Conservation (phyloP, 495 filamentous ascomycete genomes). For the Neurospora hispaniola region DNA sequence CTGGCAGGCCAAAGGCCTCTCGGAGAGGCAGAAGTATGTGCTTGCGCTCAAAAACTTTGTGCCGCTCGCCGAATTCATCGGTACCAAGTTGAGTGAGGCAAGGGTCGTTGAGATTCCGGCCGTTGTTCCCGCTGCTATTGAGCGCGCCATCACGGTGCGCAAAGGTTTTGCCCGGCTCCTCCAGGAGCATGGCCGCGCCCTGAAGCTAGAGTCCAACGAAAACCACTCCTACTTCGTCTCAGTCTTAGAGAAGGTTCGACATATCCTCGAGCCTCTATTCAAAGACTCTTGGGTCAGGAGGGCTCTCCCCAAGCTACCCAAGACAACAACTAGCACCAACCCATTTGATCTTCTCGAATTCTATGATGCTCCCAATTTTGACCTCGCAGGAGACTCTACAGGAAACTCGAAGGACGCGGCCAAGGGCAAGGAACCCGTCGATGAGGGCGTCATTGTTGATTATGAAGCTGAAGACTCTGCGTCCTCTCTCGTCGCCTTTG, state of each 20-base stretch:
- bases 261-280: neutral
- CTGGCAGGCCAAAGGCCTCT: neutral
- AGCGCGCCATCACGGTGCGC: neutral
- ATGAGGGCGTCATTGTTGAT: neutral
- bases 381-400: neutral
- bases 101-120: neutral
- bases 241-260: neutral
- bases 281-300: neutral
- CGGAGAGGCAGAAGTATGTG: neutral
- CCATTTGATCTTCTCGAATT: conserved; percentile 1
- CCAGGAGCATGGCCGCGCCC: neutral
- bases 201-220: neutral
- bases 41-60: neutral
- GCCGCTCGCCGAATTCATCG: neutral
- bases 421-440: neutral
- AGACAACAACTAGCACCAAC: neutral
- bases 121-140: neutral
- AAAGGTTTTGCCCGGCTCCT: neutral
- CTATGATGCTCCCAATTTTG: neutral
- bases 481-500: conserved; percentile 1
- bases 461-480: neutral
- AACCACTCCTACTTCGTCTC: neutral
- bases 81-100: neutral
- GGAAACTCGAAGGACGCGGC: neutral
- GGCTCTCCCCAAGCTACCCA: neutral